A percentile compares a stretch with the other conserved stretches of the same genome.
These are phyloP conservation scores for Umbelopsis sp. DNA, from an alignment of 192 early-diverging fungal genomes.

Conservation along the genomic window DNA sequence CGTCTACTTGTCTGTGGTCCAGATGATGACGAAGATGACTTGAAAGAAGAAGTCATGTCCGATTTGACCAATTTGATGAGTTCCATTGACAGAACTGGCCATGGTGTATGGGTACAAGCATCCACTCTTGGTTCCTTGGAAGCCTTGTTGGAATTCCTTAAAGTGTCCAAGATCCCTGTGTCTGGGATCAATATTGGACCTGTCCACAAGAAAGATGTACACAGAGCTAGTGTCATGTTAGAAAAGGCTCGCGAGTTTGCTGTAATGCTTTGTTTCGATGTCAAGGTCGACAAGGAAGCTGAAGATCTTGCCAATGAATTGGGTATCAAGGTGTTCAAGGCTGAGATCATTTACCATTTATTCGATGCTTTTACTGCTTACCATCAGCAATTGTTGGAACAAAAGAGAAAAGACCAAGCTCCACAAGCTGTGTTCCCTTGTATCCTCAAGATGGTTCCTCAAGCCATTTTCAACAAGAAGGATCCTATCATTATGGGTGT, in stretches of 20 bases:
- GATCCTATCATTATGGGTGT: slow-evolving; percentile 94
- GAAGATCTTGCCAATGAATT: slow-evolving; percentile 88
- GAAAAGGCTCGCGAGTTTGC: slow-evolving; percentile 82
- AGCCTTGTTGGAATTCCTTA: slow-evolving; percentile 93
- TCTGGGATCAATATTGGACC: slow-evolving; percentile 97
- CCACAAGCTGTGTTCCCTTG: slow-evolving; percentile 97
- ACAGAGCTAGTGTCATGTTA: slow-evolving; percentile 88
- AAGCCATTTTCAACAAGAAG: slow-evolving; percentile 92
- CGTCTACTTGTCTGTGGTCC: slow-evolving; percentile 89
- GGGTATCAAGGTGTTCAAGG: slow-evolving; percentile 91
- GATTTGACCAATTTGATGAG: slow-evolving; percentile 81
- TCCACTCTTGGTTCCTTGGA: slow-evolving; percentile 97
- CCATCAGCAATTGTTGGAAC: slow-evolving; percentile 72
- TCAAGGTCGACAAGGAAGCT: slow-evolving; percentile 90
- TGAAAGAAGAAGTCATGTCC: slow-evolving; percentile 93
- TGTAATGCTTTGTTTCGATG: slow-evolving; percentile 87
- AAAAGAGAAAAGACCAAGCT: slow-evolving; percentile 85
- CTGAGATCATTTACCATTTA: slow-evolving; percentile 99
- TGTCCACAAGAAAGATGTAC: slow-evolving; percentile 97
- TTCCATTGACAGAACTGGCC: slow-evolving; percentile 80
- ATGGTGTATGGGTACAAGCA: slow-evolving; percentile 97
- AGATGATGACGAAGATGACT: slow-evolving; percentile 95
- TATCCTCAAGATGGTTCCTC: slow-evolving; percentile 84
- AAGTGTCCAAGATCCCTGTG: slow-evolving; percentile 91
- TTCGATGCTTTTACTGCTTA: slow-evolving; percentile 93